Base-by-base conservation (phyloP, 2,329 filamentous ascomycete genomes). In the Magnaporthales sp. region DNA sequence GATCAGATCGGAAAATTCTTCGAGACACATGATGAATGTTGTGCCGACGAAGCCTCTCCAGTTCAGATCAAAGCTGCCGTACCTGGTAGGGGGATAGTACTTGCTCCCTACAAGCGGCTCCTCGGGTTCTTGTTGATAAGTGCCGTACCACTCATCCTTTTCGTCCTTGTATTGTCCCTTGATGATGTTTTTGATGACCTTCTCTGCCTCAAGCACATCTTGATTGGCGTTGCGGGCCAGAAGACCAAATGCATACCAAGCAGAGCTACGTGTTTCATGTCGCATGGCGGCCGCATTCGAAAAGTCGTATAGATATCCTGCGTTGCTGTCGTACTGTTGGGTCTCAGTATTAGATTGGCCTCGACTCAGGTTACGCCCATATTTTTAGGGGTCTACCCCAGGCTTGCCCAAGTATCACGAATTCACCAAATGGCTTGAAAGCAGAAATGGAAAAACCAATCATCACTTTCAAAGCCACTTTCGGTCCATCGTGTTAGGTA, bases 21-120 rank as follows among this genome's bases (percentile, higher is more conserved):
- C 86, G 26, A 87, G 77, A 29, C 82, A 82, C 56, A 88, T 76
- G 29, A 89, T 81, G 15, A 89, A 79, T 0, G 84, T 81, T 0
- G 84, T 87, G 13, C 85, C 84, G 38, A 89, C 79, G 67, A 89
- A 89, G 0, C 86, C 86, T 64, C 86, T 78, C 86, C 86, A 89
- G 68, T 89, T 89, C 1, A 86, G 85, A 69, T 89, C 86, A 83
- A 84, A 89, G 0, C 81, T 80, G 66, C 81, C 79, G 71, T 88
- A 86, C 26, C 29, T 65, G n/a, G 30, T 54, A 26, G 62, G 73
- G 1, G 79, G 78, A 68, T 89, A 89, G 19, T 76, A 74, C 1
- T 75, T 66, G 2, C 79, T 81, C 22, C 85, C 85, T 4, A 88
- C 81, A 2, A 80, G 80, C 0, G 86, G 86, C 72, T 89, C 82